A percentile compares a stretch with the other conserved stretches of the same genome.
Evolutionary conservation across 2,329 filamentous ascomycete species (phyloP).

Genomic region (Stachybotrys chlorohalonatus): DNA sequence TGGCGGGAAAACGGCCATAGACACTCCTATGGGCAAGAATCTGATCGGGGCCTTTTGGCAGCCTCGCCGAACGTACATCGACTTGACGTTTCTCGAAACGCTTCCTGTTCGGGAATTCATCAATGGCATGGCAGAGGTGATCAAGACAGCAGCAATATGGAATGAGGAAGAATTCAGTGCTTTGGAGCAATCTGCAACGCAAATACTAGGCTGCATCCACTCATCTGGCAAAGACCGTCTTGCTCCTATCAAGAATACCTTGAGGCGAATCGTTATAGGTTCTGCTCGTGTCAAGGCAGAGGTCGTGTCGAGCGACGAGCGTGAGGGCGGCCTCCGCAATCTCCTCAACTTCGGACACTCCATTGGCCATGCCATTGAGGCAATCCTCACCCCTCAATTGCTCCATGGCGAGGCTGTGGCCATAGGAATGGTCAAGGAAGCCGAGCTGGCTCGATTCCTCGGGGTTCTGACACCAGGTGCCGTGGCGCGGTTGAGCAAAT

Average conservation of each 20-base stretch:
- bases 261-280: slow-evolving; percentile 76
- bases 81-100: slow-evolving; percentile 83
- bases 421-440: slow-evolving; percentile 98
- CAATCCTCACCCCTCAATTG: slow-evolving; percentile 88
- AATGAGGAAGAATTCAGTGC: slow-evolving; percentile 77
- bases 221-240: slow-evolving; percentile 46
- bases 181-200: slow-evolving; percentile 71
- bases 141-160: slow-evolving; percentile 97
- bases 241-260: slow-evolving; percentile 56
- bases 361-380: slow-evolving; percentile 94
- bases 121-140: slow-evolving; percentile 97
- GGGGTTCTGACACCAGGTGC: slow-evolving; percentile 79
- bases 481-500: slow-evolving; percentile 83
- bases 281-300: slow-evolving; percentile 90
- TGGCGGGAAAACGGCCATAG: slow-evolving; percentile 96
- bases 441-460: slow-evolving; percentile 81
- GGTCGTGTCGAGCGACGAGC: slow-evolving; percentile 89
- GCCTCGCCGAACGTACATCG: slow-evolving; percentile 86
- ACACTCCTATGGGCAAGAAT: slow-evolving; percentile 93
- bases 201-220: slow-evolving; percentile 49
- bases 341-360: slow-evolving; percentile 97
- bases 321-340: slow-evolving; percentile 88
- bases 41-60: slow-evolving; percentile 96
- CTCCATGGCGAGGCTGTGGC: slow-evolving; percentile 93
- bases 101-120: slow-evolving; percentile 87